These are phyloP conservation scores for Stachybotrys chlorohalonatus DNA, from an alignment of 2,329 filamentous ascomycete species.

Conservation along the genomic window DNA sequence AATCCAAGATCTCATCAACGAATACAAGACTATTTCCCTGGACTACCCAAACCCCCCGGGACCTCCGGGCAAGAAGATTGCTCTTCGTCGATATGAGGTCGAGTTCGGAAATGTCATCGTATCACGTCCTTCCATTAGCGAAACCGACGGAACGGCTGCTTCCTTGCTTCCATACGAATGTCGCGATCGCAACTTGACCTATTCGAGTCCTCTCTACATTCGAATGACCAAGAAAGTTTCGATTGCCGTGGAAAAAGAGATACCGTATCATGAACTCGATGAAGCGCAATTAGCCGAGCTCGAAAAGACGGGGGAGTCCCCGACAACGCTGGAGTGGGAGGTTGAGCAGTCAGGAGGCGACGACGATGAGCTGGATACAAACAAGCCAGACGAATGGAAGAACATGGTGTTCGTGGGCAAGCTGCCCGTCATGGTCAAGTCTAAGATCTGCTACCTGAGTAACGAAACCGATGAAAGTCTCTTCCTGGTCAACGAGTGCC, in stretches of 20 bases:
- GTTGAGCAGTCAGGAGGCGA: constrained; percentile 45
- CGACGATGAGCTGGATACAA: constrained; percentile 40
- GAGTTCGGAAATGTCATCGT: constrained; percentile 88
- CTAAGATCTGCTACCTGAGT: constrained; percentile 84
- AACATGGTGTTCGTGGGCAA: constrained; percentile 87
- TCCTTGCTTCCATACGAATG: constrained; percentile 91
- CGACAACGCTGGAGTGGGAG: constrained; percentile 52
- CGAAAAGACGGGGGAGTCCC: constrained; percentile 44
- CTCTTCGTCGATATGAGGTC: constrained; percentile 87
- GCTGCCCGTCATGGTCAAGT: constrained; percentile 96
- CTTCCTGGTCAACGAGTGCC: constrained; percentile 90
- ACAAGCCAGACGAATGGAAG: constrained; percentile 35
- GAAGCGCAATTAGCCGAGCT: constrained; percentile 50
- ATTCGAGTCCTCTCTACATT: constrained; percentile 84
- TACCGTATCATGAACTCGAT: constrained; percentile 60
- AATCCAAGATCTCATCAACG: constrained; percentile 88
- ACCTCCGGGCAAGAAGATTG: constrained; percentile 68
- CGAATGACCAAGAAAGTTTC: constrained; percentile 80
- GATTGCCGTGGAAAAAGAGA: constrained; percentile 67
- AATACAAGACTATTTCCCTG: constrained; percentile 84
- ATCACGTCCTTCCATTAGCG: constrained; percentile 81
- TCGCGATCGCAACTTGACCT: constrained; percentile 89
- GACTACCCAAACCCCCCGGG: constrained; percentile 81
- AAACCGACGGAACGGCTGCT: constrained; percentile 81
- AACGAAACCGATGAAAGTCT: constrained; percentile 77